A percentile compares a stretch with the other conserved stretches of the same genome.
These are phyloP conservation scores for Sesbania bispinosa DNA, from an alignment of 306 rosid species.

Conservation along the genomic window DNA sequence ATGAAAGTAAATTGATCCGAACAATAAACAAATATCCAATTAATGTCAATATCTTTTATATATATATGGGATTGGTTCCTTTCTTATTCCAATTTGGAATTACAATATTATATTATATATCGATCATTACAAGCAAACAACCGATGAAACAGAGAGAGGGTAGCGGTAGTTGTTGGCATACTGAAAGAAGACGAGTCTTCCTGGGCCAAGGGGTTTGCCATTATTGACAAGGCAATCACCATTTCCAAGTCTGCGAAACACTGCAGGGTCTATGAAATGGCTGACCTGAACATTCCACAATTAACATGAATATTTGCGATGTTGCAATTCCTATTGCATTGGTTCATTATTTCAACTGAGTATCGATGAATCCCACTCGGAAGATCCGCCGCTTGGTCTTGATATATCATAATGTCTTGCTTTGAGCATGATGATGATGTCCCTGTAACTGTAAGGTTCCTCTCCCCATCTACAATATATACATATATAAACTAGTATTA, in stretches of 20 bases:
- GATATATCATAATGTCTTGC: conserved; percentile 40
- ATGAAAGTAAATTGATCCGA: no score
- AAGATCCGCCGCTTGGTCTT: conserved; percentile 45
- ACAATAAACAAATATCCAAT: no score
- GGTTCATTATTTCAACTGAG: conserved; percentile 51
- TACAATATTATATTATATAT: not conserved
- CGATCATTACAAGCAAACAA: conserved; percentile 18
- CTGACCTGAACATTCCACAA: conserved; percentile 79
- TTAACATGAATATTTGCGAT: conserved; percentile 46
- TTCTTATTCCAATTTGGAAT: no score
- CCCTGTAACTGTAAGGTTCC: conserved; percentile 29
- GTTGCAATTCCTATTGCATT: conserved; percentile 48
- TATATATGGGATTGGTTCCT: no score
- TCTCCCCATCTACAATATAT: conserved; percentile 12
- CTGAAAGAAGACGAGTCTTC: conserved; percentile 46
- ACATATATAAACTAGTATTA: no score
- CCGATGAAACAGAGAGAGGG: conserved; percentile 62
- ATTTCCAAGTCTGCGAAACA: conserved; percentile 42
- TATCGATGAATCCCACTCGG: conserved; percentile 53
- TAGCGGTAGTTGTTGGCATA: conserved; percentile 48
- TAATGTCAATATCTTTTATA: no score
- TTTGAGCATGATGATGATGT: conserved; percentile 53
- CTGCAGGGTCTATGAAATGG: conserved; percentile 39
- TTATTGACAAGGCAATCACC: conserved; percentile 59
- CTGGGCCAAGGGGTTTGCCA: conserved; percentile 47